Evolutionary conservation across 2,329 filamentous ascomycete genomes (phyloP).

Genomic region (Cyphellophora europaea): DNA sequence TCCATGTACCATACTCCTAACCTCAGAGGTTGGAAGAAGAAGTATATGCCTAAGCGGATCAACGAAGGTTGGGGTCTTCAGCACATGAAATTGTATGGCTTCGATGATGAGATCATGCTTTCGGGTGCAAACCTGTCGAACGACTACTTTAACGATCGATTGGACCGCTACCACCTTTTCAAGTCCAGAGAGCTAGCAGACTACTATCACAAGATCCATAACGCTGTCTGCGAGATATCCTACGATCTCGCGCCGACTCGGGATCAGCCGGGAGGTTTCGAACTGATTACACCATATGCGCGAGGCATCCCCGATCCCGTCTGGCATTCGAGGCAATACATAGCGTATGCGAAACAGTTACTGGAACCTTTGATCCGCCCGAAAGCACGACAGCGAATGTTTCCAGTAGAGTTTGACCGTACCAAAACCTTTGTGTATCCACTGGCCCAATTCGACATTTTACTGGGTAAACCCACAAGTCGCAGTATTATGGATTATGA

Average conservation of each 20-base stretch:
- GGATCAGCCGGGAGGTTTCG: conserved; percentile 47
- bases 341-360: conserved; percentile 56
- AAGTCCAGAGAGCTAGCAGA: conserved; percentile 67
- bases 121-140: conserved; percentile 86
- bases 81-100: conserved; percentile 97
- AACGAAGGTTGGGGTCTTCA: conserved; percentile 98
- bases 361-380: conserved; percentile 56
- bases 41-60: conserved; percentile 74
- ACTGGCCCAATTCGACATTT: conserved; percentile 76
- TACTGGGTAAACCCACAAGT: conserved; percentile 41
- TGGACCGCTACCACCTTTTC: conserved; percentile 92
- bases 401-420: conserved; percentile 20
- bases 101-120: conserved; percentile 92
- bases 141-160: conserved; percentile 93
- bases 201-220: conserved; percentile 72
- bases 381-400: conserved; percentile 19
- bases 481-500: conserved; percentile 16
- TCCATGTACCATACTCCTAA: conserved; percentile 99
- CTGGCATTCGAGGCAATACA: conserved; percentile 41
- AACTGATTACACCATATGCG: conserved; percentile 27
- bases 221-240: conserved; percentile 68
- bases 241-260: conserved; percentile 60
- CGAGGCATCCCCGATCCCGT: conserved; percentile 18
- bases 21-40: conserved; percentile 75
- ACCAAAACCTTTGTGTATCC: conserved; percentile 72